Evolutionary conservation across 495 filamentous ascomycete species (phyloP), one percentile per base, ranked within the genome.

Genomic region (Hypoxylon cercidicola): DNA sequence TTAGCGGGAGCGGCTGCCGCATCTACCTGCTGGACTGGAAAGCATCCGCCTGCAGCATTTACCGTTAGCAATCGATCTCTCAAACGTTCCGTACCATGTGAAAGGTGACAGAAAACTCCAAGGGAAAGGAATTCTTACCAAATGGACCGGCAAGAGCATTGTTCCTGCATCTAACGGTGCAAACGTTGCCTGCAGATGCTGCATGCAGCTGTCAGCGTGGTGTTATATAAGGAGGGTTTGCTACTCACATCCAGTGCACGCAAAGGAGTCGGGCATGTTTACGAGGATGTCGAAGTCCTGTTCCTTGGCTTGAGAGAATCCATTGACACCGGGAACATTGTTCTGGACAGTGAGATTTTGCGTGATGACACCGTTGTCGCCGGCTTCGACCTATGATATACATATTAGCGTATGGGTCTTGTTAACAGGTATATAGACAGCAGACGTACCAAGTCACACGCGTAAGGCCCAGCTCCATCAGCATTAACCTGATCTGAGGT

Each of bases 111-210:
- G 23, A 5, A 25, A 2, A 2, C 23, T 5, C 23, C 5, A 25
- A 2, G 23, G 23, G 5, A 25, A 11, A 32, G 28, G 30, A 32
- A 19, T 5, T 21, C 50, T 11, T 79, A 45, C 85, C 84, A 64
- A 87, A 88, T 0, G 85, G 84, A 0, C 84, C 84, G 0, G 85
- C 84, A 10, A 79, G 72, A 9, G 84, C 83, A 25, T 75, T 78
- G 68, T 88, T 88, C 18, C 81, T 71, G 68, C 85, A 81, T 3
- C 83, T 73, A 5, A 86, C 79, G 21, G 85, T 83, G 77, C 85
- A 87, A 53, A 87, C 80, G 44, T 85, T 81, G 2, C 74, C 75
- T 0, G 76, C 74, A 6, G 77, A 82, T 7, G 71, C 80, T 79
- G 19, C 19, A 49, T 13, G 2, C 8, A 23, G 6, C 4, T 9